Evolutionary conservation across 768 basidiomycete genomes (phyloP), one percentile per base, ranked within the genome.

Genomic region (Termitomyces sp.): DNA sequence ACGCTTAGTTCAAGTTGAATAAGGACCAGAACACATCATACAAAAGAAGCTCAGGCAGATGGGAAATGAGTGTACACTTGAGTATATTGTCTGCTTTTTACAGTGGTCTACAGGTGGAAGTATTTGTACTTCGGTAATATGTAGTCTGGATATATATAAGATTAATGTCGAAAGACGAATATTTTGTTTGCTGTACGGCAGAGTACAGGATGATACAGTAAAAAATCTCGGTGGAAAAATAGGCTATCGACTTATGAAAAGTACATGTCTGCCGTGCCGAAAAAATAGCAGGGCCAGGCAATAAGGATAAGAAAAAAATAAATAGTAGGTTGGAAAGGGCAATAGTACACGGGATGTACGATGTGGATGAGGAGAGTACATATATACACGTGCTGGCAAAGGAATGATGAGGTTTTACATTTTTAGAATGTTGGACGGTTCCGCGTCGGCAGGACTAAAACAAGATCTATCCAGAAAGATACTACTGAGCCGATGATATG

Each of bases 161-260:
- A n/a, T n/a, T 43, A 44, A 42, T 36, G 43, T 53, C 43, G 27
- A 13, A 36, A 49, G 48, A 25, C 47, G 25, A 45, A 36, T 45
- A 44, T 53, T 53, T 53, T 43, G 42, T 53, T 53, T 43, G 42
- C 52, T 53, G 52, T 44, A 53, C 32, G 15, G 22, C 36, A 33
- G 42, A 44, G 50, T 42, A 23, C 50, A 42, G 50, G 22, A 36
- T 15, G 33, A 27, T 53, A 53, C 32, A 44, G 23, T 44, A 45
- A 27, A 13, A 25, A 25, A 25, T 7, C 16, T 12, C 25, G 33
- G 15, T 18, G 22, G 23, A 18, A 52, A 52, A 10, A 23, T 40
- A 41, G 31, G 31, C 15, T 25, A 52, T 42, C 22, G 42, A 42
- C 5, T 42, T 16, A 43, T 27, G 29, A 29, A 44, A 45, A 32